Evolutionary conservation across 495 filamentous ascomycete genomes (phyloP).

Genomic region (Pyronema domesticum): DNA sequence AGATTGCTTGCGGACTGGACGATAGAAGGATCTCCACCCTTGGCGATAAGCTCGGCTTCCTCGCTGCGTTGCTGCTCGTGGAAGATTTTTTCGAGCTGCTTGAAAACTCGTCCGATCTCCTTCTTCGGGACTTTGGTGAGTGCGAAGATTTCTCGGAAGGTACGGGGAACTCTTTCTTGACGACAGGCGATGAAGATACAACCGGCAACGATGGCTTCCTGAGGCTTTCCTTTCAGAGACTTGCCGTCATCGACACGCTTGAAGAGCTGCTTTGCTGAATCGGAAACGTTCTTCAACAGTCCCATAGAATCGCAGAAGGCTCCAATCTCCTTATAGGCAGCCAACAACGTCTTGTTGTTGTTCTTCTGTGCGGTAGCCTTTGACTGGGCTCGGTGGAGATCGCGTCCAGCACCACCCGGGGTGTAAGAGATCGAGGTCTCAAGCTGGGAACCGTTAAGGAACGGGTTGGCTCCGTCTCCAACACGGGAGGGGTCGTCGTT

Average conservation of each 20-base stretch:
- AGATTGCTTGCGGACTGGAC: slow-evolving; percentile 27
- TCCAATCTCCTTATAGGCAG: slow-evolving; percentile 79
- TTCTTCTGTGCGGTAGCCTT: slow-evolving; percentile 67
- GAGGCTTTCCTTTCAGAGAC: slow-evolving; percentile 85
- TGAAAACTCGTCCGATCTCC: slow-evolving; percentile 93
- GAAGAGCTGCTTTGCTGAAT: slow-evolving; percentile 83
- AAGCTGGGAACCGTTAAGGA: slow-evolving; percentile 82
- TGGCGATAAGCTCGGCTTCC: slow-evolving; percentile 33
- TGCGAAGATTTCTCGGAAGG: slow-evolving; percentile 79
- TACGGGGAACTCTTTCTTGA: slow-evolving; percentile 66
- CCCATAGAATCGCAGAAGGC: slow-evolving; percentile 70
- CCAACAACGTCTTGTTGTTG: slow-evolving; percentile 50
- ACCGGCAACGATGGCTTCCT: slow-evolving; percentile 81
- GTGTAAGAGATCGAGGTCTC: slow-evolving; percentile 74
- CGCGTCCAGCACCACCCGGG: slow-evolving; percentile 55
- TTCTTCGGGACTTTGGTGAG: slow-evolving; percentile 90
- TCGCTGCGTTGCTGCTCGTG: slow-evolving; percentile 39
- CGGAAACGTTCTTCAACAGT: slow-evolving; percentile 59
- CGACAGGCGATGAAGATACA: slow-evolving; percentile 97
- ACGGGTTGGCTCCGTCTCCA: slow-evolving; percentile 70
- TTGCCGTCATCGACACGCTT: slow-evolving; percentile 84
- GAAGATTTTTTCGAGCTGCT: slow-evolving; percentile 75
- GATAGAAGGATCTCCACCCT: slow-evolving; percentile 25
- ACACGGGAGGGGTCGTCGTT: slow-evolving; percentile 96
- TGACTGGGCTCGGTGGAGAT: slow-evolving; percentile 74